Base-by-base conservation (phyloP, 1,284 basidiomycete genomes). In the Ganoderma sinense region DNA sequence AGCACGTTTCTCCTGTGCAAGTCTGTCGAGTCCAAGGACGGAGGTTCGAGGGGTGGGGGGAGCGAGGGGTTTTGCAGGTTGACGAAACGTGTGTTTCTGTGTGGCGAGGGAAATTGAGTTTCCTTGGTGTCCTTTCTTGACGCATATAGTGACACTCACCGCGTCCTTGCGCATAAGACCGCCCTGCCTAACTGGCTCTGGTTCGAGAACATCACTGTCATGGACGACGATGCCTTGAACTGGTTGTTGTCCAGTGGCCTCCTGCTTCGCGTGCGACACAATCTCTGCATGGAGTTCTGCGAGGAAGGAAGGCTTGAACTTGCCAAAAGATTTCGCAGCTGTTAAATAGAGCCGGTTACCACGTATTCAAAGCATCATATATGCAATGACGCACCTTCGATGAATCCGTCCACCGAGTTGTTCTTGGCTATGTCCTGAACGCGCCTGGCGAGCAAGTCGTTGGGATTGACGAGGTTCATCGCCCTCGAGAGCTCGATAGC, bases 1-100 rank as follows among this genome's bases (percentile, higher is more conserved):
- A 16, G 88, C 89, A 60, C 94, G 85, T 81, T 98, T 98, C 79
- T 97, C 95, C 68, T 88, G 90, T 0, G 97, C 97, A 2, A 98
- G 86, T 41, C 87, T 88, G 79, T 99, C 97, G 6, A 98, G 85
- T 0, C 97, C 96, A 0, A 98, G 88, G 1, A 95, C 76, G 1
- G 96, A 97, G 0, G 88, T 81, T 45, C 92, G 85, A 4, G 92
- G 91, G 18, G 91, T 92, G 13, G 89, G 88, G 10, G 93, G 91
- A 76, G 92, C 91, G 20, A 94, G 82, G 29, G 91, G 87, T 71
- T 87, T 90, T 0, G 88, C 86, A 0, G 94, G 94, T 76, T 90
- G 84, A 65, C 89, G 87, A 81, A 97, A 97, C 0, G 89, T 90
- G 74, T 96, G 94, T 78, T 84, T 86, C 94, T 94, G 72, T 31